phyloP scores from a whole-genome alignment of 768 basidiomycete species.

The Coprinellus micaceus region DNA sequence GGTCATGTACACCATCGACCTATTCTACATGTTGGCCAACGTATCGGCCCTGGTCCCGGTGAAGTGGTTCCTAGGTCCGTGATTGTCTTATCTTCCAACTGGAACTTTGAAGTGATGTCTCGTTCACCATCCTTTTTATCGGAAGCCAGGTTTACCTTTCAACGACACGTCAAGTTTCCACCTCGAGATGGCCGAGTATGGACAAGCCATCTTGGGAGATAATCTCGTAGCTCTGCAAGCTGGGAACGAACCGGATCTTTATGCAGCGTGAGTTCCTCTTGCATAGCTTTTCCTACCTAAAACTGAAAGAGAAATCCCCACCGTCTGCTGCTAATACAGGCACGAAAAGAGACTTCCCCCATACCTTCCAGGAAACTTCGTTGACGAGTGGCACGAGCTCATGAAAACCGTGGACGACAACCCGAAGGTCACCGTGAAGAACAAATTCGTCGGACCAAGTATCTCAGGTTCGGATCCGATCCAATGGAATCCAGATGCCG shows the following conservation, averaged over 20 bases:
- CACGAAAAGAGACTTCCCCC: conserved; percentile 30
- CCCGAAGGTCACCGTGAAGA: conserved; percentile 22
- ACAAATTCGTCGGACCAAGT: conserved; percentile 56
- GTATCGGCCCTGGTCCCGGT: conserved; percentile 58
- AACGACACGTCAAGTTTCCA: conserved; percentile 59
- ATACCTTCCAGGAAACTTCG: conserved; percentile 18
- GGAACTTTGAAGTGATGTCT: not conserved
- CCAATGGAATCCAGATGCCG: conserved; percentile 44
- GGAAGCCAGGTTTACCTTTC: conserved; percentile 49
- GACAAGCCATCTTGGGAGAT: conserved; percentile 65
- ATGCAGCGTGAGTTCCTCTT: conserved; percentile 20
- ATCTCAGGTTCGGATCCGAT: conserved; percentile 46
- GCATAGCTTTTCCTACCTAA: not conserved
- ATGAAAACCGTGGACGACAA: conserved; percentile 23
- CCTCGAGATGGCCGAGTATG: conserved; percentile 54
- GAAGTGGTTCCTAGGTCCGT: conserved; percentile 54
- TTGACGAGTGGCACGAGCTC: conserved; percentile 9
- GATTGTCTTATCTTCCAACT: not conserved
- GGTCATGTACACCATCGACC: conserved; percentile 57
- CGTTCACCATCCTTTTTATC: not conserved
- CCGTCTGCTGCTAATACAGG: conserved; percentile 11
- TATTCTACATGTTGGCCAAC: conserved; percentile 64
- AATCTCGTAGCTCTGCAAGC: conserved; percentile 65
- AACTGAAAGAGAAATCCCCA: no score
- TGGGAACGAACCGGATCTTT: conserved; percentile 67